phyloP scores from a whole-genome alignment of 2,329 filamentous ascomycete genomes.

The Alternaria triticina region DNA sequence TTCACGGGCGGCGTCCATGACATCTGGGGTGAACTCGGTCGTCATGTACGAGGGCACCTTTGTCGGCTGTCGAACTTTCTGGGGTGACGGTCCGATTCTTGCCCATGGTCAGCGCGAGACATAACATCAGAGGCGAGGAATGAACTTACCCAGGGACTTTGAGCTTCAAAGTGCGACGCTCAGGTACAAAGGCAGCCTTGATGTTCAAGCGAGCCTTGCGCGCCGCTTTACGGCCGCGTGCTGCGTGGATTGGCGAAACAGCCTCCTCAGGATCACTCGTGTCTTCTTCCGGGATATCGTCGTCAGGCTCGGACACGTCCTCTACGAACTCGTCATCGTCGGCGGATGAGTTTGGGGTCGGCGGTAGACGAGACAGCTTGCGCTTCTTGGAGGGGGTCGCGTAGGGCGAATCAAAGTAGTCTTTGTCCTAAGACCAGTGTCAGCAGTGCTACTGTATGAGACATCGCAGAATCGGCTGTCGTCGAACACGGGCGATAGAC shows the following conservation, averaged over 20 bases:
- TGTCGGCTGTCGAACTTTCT: not conserved
- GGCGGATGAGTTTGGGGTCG: not conserved
- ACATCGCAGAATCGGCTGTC: not conserved
- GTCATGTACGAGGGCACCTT: not conserved
- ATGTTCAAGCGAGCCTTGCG: slow-evolving; percentile 18
- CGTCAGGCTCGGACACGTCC: slow-evolving; percentile 15
- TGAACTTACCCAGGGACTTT: not conserved
- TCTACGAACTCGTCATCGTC: slow-evolving; percentile 27
- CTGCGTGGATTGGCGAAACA: not conserved
- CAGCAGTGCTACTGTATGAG: not conserved
- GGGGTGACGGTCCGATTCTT: not conserved
- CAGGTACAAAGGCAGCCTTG: not conserved
- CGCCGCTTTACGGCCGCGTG: slow-evolving; percentile 13
- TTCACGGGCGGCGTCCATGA: slow-evolving; percentile 7
- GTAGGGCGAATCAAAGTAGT: slow-evolving; percentile 5
- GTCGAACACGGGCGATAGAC: not conserved
- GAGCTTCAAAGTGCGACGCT: not conserved
- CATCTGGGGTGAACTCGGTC: not conserved
- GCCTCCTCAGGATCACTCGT: not conserved
- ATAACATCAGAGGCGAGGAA: not conserved
- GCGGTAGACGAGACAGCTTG: slow-evolving; percentile 4
- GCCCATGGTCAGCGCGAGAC: not conserved
- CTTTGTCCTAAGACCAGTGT: slow-evolving; percentile 8
- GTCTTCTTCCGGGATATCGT: slow-evolving; percentile 12
- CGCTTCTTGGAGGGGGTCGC: slow-evolving; percentile 17